These are phyloP conservation scores for Podospora tetraspora DNA, from an alignment of 495 filamentous ascomycete genomes.

Conservation along the genomic window DNA sequence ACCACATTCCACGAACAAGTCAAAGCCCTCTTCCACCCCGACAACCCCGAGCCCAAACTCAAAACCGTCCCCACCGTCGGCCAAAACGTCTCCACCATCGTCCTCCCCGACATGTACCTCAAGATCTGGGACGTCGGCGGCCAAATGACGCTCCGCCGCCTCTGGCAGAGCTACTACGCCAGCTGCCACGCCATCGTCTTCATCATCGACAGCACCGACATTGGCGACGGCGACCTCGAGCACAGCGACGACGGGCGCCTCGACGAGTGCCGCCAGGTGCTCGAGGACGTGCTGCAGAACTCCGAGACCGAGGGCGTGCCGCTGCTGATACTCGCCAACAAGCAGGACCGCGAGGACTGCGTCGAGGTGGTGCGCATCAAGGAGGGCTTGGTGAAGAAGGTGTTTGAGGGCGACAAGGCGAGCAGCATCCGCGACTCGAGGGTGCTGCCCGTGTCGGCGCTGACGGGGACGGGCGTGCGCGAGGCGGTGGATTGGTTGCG, in stretches of 20 bases:
- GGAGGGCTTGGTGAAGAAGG: slow-evolving; percentile 86
- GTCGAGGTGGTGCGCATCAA: slow-evolving; percentile 96
- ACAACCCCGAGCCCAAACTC: slow-evolving; percentile 51
- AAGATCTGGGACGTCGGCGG: slow-evolving; percentile 99
- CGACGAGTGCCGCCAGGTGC: slow-evolving; percentile 80
- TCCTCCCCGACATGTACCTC: slow-evolving; percentile 84
- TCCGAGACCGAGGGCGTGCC: slow-evolving; percentile 85
- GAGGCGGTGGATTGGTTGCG: slow-evolving; percentile 96
- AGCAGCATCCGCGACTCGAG: slow-evolving; percentile 78
- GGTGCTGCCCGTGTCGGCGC: slow-evolving; percentile 84
- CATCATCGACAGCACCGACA: slow-evolving; percentile 88
- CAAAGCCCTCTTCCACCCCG: slow-evolving; percentile 75
- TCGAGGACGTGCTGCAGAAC: slow-evolving; percentile 81
- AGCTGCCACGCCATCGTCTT: slow-evolving; percentile 96
- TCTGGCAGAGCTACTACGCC: slow-evolving; percentile 94
- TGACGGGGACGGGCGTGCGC: slow-evolving; percentile 84
- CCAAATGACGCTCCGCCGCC: slow-evolving; percentile 77
- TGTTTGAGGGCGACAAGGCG: slow-evolving; percentile 90
- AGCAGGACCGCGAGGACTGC: slow-evolving; percentile 95
- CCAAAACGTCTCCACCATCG: slow-evolving; percentile 90
- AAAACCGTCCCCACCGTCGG: slow-evolving; percentile 95
- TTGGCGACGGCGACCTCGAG: slow-evolving; percentile 70
- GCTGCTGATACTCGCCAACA: slow-evolving; percentile 89
- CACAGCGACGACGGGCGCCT: slow-evolving; percentile 58
- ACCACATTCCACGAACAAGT: slow-evolving; percentile 96